A percentile compares a stretch with the other conserved stretches of the same genome.
These are phyloP conservation scores for Ceratorhiza oryzae-sativae DNA, from an alignment of 1,284 basidiomycete species.

Conservation along the genomic window DNA sequence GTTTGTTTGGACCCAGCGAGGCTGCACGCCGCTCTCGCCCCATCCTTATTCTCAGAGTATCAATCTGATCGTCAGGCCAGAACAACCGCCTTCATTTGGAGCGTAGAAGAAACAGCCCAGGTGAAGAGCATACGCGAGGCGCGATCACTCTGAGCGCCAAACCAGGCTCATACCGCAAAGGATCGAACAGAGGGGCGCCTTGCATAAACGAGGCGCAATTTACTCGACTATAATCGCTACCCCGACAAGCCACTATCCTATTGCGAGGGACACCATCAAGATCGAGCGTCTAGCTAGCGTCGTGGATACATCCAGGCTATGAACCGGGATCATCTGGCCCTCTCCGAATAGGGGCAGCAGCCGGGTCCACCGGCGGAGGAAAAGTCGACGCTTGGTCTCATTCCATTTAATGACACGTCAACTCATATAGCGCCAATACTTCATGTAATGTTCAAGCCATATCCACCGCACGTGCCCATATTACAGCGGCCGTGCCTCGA, in stretches of 20 bases:
- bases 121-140: neutral
- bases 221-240: neutral
- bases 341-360: no score
- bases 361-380: no score
- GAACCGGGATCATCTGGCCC: no score
- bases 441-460: no score
- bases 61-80: neutral
- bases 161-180: neutral
- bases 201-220: neutral
- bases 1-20: neutral
- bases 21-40: no score
- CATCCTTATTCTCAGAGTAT: neutral
- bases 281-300: neutral
- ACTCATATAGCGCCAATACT: no score
- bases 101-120: neutral
- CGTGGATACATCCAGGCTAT: neutral
- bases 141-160: neutral
- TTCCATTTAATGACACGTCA: no score
- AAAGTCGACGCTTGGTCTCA: no score
- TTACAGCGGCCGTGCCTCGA: no score
- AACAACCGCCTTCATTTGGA: neutral
- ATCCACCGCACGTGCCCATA: no score
- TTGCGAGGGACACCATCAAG: neutral
- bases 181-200: neutral
- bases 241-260: neutral